These are phyloP conservation scores for Lobosporangium transversale DNA, from an alignment of 192 early-diverging fungal species.

Conservation along the genomic window DNA sequence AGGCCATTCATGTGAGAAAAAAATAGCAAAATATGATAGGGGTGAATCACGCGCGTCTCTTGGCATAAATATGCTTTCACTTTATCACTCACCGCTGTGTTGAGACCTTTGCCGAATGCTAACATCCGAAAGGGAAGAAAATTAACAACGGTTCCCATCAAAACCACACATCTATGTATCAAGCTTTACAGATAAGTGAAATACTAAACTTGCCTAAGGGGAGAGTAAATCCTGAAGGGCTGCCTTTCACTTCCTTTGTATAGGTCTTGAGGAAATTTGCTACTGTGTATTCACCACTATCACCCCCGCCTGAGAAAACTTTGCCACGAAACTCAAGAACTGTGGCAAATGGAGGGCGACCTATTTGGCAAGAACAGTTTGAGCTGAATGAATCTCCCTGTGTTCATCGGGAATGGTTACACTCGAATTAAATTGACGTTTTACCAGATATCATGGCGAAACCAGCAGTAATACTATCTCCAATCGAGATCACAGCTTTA, in stretches of 20 bases:
- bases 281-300: conserved; percentile 60
- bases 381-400: too few species aligned
- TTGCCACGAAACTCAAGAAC: conserved; percentile 64
- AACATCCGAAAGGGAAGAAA: too few species aligned
- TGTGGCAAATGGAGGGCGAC: conserved; percentile 58
- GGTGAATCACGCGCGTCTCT: conserved; percentile 18
- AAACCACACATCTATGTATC: too few species aligned
- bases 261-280: conserved; percentile 57
- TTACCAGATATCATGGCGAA: conserved; percentile 64
- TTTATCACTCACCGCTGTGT: too few species aligned
- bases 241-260: conserved; percentile 33
- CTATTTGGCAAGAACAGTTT: conserved; percentile 15
- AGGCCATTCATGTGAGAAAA: not conserved
- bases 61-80: conserved; percentile 5
- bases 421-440: not conserved
- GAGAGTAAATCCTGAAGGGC: conserved; percentile 56
- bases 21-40: not conserved
- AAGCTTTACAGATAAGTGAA: too few species aligned
- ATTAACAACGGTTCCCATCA: too few species aligned
- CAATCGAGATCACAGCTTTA: conserved; percentile 58
- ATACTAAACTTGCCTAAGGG: conserved; percentile 52
- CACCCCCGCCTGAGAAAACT: conserved; percentile 61
- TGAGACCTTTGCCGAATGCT: conserved; percentile 59
- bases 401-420: too few species aligned
- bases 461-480: conserved; percentile 66